Percentiles rank a stretch among this genome's conserved stretches.
These are phyloP conservation scores for Citrullus colocynthis DNA, from an alignment of 306 rosid species.

Conservation along the genomic window DNA sequence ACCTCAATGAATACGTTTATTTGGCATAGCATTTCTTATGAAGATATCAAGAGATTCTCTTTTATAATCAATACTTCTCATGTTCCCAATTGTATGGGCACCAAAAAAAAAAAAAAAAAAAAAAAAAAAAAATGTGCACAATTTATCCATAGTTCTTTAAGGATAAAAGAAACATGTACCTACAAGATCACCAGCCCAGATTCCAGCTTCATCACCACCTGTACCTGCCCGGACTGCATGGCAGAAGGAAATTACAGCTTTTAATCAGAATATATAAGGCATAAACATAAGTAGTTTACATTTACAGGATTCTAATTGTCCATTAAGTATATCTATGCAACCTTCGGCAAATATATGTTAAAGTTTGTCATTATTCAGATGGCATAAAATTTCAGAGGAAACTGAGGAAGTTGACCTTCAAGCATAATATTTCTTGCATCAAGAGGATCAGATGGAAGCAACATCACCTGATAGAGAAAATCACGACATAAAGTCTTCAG, in stretches of 20 bases:
- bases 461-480: conserved; percentile 33
- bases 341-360: neutral
- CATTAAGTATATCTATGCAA: neutral
- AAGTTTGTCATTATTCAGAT: neutral
- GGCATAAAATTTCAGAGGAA: conserved; percentile 1
- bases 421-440: conserved; percentile 95
- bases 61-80: neutral
- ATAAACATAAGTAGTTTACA: neutral
- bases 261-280: conserved; percentile 5
- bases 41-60: neutral
- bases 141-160: conserved; percentile 17
- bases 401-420: conserved; percentile 53
- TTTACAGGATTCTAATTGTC: neutral
- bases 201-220: conserved; percentile 98
- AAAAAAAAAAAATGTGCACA: conserved; percentile 2
- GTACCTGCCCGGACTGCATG: conserved; percentile 96
- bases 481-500: conserved; percentile 3
- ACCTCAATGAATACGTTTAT: neutral
- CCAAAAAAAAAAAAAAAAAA: neutral
- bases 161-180: conserved; percentile 74
- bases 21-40: neutral
- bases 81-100: neutral
- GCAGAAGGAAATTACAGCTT: conserved; percentile 4
- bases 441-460: conserved; percentile 91
- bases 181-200: conserved; percentile 99